Evolutionary conservation across 768 basidiomycete species (phyloP).

Genomic region (Boletellus sp.): DNA sequence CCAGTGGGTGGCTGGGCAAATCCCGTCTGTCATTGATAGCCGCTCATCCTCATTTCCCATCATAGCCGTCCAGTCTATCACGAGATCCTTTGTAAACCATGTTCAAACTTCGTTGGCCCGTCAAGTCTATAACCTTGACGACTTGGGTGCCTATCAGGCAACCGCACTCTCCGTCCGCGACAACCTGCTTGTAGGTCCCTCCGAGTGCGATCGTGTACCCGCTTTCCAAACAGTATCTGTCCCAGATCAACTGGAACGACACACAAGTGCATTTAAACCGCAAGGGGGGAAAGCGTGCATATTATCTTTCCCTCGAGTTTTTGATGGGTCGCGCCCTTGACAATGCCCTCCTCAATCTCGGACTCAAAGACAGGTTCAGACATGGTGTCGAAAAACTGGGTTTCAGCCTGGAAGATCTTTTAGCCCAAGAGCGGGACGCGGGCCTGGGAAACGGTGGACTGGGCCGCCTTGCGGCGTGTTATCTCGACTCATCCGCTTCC

Average conservation of each 20-base stretch:
- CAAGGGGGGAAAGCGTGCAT: slow-evolving; percentile 84
- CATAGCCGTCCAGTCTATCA: slow-evolving; percentile 57
- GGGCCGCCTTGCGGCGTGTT: slow-evolving; percentile 95
- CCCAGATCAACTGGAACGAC: slow-evolving; percentile 78
- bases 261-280: slow-evolving; percentile 75
- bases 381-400: slow-evolving; percentile 74
- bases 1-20: slow-evolving; percentile 36
- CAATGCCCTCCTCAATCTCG: slow-evolving; percentile 84
- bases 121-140: slow-evolving; percentile 84
- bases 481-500: slow-evolving; percentile 88
- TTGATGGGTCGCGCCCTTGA: slow-evolving; percentile 80
- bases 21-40: slow-evolving; percentile 1
- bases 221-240: not conserved
- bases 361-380: slow-evolving; percentile 71
- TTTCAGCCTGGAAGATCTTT: slow-evolving; percentile 83
- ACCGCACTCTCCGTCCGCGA: slow-evolving; percentile 86
- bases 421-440: slow-evolving; percentile 90
- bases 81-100: slow-evolving; percentile 74
- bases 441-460: slow-evolving; percentile 94
- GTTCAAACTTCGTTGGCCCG: slow-evolving; percentile 88
- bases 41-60: slow-evolving; percentile 1
- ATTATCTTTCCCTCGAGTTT: slow-evolving; percentile 95
- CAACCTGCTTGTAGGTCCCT: slow-evolving; percentile 64
- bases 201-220: not conserved
- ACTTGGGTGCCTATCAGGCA: slow-evolving; percentile 89